Conservation (phyloP, 345 rosid genomes). For the Abelmoschus esculentus region DNA sequence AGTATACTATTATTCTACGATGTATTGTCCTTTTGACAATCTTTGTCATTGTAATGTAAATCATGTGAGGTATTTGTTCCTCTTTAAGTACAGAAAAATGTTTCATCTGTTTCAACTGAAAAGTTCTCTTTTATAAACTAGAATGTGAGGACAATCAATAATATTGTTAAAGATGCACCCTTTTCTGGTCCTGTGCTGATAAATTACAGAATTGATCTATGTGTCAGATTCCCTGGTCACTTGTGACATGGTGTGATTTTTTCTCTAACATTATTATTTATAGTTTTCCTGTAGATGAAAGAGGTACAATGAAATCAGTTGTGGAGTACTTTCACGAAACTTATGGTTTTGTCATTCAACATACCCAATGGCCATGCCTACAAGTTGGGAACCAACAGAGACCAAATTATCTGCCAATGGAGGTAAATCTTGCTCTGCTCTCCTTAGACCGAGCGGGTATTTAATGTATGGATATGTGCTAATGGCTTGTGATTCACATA, state of each 20-base stretch:
- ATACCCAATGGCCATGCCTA: conserved; percentile 74
- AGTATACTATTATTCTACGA: conserved; percentile 16
- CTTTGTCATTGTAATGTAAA: neutral
- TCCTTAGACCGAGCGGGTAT: neutral
- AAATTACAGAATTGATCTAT: neutral
- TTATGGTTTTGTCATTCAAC: conserved; percentile 64
- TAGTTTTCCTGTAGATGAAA: conserved; percentile 84
- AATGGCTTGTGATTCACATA: conserved; percentile 17
- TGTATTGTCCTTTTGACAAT: neutral
- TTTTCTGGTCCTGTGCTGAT: neutral
- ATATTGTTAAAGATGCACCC: neutral
- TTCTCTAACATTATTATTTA: conserved; percentile 1
- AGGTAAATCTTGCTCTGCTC: conserved; percentile 28
- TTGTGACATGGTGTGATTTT: neutral
- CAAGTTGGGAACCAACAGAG: conserved; percentile 90
- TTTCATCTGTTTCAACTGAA: neutral
- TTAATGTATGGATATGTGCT: neutral
- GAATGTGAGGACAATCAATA: neutral
- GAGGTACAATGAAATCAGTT: conserved; percentile 80
- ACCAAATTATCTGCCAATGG: conserved; percentile 92
- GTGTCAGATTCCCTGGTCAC: neutral
- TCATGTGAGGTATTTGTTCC: neutral
- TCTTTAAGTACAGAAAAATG: neutral
- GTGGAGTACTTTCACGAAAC: conserved; percentile 78
- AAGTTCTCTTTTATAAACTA: neutral